Base-by-base conservation (phyloP, 192 early-diverging fungal genomes). In the Diversispora eburnea region DNA sequence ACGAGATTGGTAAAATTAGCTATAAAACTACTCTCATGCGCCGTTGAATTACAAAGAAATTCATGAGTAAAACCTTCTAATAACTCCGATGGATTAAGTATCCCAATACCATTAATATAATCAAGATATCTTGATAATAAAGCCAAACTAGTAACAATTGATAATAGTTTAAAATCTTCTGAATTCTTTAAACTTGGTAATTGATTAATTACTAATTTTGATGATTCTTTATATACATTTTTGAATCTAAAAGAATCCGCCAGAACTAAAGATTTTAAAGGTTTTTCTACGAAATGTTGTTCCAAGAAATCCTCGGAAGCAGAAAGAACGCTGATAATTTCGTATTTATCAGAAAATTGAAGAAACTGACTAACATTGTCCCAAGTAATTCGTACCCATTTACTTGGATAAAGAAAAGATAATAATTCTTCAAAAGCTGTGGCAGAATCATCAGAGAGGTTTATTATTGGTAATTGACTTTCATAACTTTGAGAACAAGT, bases 221-320 rank as follows among this genome's bases (percentile, higher is more conserved):
- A 64, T 2, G 62, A 64, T 45, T 64, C 62, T 64, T 64, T 64
- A 64, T 64, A 64, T 9, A 64, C 62, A 17, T 25, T 33, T 64
- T 45, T 64, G 42, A 64, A 64, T 13, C n/a, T 15, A n/a, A 19
- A 41, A 15, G 8, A 33, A 41, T 64, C 62, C 3, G 62, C 33
- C 10, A 64, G 42, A 64, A 4, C 6, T 10, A 64, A 45, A 2
- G 62, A 22, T 8, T 42, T 17, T 5, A 64, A 41, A 2, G 62
- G 62, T 15, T 64, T 45, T 15, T 64, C 62, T 8, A n/a, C 10
- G 42, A 25, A 64, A 8, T 64, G 62, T 12, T 3, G 17, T 64
- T 64, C 20, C 10, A 64, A 45, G 5, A 41, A 64, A 42, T 64
- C 41, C 39, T 43, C 33, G 1, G 41, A 45, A 5, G 41, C 62